Evolutionary conservation across 2,329 filamentous ascomycete species (phyloP).

Genomic region (Phaeosphaeria sp.): DNA sequence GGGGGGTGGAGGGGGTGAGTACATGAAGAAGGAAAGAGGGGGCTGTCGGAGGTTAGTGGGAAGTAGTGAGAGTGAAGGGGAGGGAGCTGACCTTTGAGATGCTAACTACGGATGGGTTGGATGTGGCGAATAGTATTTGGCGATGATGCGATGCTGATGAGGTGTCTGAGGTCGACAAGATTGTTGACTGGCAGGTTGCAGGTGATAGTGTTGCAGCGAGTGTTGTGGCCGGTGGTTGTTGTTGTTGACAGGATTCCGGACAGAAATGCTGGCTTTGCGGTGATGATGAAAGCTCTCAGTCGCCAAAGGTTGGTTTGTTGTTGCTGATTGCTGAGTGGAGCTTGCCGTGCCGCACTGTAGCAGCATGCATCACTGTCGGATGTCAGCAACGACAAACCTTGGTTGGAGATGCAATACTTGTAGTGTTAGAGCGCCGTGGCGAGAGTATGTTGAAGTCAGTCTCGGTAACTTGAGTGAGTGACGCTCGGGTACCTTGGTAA

Average conservation of each 20-base stretch:
- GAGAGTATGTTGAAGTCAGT: not conserved
- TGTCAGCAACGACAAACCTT: not conserved
- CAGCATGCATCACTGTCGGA: not conserved
- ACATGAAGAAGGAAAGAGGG: constrained; percentile 5
- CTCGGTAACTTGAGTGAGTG: not conserved
- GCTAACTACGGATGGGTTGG: not conserved
- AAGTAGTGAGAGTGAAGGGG: not conserved
- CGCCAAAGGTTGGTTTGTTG: not conserved
- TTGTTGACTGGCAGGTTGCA: too few relatives aligned
- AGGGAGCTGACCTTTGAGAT: not conserved
- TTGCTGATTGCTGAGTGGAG: too few relatives aligned
- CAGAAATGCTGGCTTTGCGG: too few relatives aligned
- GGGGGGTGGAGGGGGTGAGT: not conserved
- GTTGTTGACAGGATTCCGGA: too few relatives aligned
- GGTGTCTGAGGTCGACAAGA: too few relatives aligned
- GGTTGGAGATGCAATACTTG: not conserved
- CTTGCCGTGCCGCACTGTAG: not conserved
- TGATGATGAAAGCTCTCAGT: not conserved
- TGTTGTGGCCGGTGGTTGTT: too few relatives aligned
- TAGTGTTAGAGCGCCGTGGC: not conserved
- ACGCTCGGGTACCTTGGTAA: not conserved
- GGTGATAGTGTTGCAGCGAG: not conserved
- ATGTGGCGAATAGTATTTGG: too few relatives aligned
- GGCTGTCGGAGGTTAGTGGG: constrained; percentile 2
- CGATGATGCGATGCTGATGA: not conserved